Percentiles rank a stretch among this genome's conserved stretches.
Evolutionary conservation across 1,284 basidiomycete genomes (phyloP).

Genomic region (Ganoderma leucocontextum): DNA sequence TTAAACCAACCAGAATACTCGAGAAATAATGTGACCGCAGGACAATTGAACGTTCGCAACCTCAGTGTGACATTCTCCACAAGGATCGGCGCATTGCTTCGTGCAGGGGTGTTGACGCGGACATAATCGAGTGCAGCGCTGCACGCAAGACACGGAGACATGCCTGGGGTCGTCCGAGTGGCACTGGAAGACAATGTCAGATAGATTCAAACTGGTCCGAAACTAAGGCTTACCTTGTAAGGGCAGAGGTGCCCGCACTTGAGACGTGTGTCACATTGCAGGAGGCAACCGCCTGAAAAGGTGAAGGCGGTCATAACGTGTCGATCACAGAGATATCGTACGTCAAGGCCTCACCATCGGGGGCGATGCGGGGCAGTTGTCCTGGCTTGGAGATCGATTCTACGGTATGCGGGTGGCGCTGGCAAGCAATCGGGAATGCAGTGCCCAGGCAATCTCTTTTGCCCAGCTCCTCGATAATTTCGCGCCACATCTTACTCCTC

Average conservation of each 20-base stretch:
- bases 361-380: slow-evolving; percentile 58
- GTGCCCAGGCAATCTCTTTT: slow-evolving; percentile 54
- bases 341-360: slow-evolving; percentile 45
- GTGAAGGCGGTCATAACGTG: too few species aligned
- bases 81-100: slow-evolving; percentile 59
- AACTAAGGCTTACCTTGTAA: slow-evolving; percentile 55
- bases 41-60: slow-evolving; percentile 60
- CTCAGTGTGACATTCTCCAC: slow-evolving; percentile 65
- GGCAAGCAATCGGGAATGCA: slow-evolving; percentile 66
- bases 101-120: slow-evolving; percentile 67
- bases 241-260: slow-evolving; percentile 77
- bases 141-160: slow-evolving; percentile 55
- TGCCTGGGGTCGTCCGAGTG: slow-evolving; percentile 72
- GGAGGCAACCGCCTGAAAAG: slow-evolving; percentile 64
- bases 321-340: neutral
- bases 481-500: slow-evolving; percentile 65
- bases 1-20: slow-evolving; percentile 61
- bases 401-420: slow-evolving; percentile 58
- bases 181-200: slow-evolving; percentile 52
- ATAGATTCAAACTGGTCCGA: neutral
- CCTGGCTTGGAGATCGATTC: slow-evolving; percentile 59
- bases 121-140: slow-evolving; percentile 63
- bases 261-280: slow-evolving; percentile 61
- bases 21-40: slow-evolving; percentile 63
- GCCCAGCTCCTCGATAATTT: slow-evolving; percentile 64